Evolutionary conservation across 805 yeast species (phyloP).

Genomic region (Metschnikowia kunwiensis): DNA sequence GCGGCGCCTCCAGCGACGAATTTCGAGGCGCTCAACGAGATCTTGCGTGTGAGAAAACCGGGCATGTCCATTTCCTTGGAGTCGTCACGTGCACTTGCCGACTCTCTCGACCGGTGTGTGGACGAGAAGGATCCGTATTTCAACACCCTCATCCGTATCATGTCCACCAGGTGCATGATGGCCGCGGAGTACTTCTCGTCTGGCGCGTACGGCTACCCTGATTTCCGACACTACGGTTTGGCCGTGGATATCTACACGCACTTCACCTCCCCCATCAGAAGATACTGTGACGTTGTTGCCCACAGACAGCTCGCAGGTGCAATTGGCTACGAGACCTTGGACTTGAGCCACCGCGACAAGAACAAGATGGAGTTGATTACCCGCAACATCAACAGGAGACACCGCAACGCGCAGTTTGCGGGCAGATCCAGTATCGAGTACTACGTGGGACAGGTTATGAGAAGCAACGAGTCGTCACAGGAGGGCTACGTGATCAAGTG

Average conservation of each 20-base stretch:
- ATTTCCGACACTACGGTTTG: conserved; percentile 92
- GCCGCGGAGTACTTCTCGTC: conserved; percentile 97
- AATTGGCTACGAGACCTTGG: conserved; percentile 84
- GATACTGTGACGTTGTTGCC: conserved; percentile 96
- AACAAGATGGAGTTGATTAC: conserved; percentile 85
- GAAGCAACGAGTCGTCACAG: conserved; percentile 71
- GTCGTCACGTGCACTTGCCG: conserved; percentile 87
- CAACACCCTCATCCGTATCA: conserved; percentile 88
- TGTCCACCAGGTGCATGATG: conserved; percentile 99
- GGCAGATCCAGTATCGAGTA: conserved; percentile 98
- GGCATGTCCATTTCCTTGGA: conserved; percentile 73
- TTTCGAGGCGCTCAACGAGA: conserved; percentile 85
- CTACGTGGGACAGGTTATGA: conserved; percentile 97
- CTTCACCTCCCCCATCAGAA: conserved; percentile 96
- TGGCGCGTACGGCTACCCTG: conserved; percentile 85
- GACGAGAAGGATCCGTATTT: conserved; percentile 85
- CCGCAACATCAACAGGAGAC: conserved; percentile 86
- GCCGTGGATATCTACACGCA: conserved; percentile 98
- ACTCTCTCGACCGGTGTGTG: conserved; percentile 82
- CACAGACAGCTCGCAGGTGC: conserved; percentile 99
- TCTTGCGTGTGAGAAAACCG: conserved; percentile 72
- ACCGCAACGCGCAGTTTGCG: conserved; percentile 97
- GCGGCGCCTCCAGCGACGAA: conserved; percentile 96
- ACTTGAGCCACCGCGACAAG: conserved; percentile 81
- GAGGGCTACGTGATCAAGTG: conserved; percentile 92